Evolutionary conservation across 208 protist genomes (phyloP), one percentile per base, ranked within the genome.

Genomic region (Crithidia acanthocephali): DNA sequence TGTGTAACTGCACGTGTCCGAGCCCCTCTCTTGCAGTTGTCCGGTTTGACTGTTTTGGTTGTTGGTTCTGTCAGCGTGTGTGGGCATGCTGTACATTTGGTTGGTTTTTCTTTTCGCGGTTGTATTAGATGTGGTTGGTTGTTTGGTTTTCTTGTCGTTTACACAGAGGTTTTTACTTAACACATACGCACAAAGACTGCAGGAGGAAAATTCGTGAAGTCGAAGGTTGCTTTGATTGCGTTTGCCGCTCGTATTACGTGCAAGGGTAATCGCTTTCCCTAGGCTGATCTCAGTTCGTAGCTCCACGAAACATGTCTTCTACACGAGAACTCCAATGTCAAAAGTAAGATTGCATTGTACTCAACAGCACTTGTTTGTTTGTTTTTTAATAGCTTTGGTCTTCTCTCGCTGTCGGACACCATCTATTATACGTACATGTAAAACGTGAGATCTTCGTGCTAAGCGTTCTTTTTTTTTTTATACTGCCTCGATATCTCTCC

Each of bases 111-210:
- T 4, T n/a, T 22, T 33, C 35, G 27, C 2, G 32, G 18, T 22
- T 16, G 55, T 22, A 27, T 10, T 59, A n/a, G 52, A 7, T 2
- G 52, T 59, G 32, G 10, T 59, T 7, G 32, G 7, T 27, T 22
- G 13, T 44, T 59, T 16, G 13, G 23, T 57, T 59, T 59, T 30
- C 22, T 44, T 50, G 57, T 62, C n/a, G 35, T 30, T 50, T 47
- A 62, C 57, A 62, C 57, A 62, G 37, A 47, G 35, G 23, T 10
- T 22, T 50, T 35, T 33, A 35, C 32, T n/a, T 28, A 6, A 23
- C 5, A 28, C 22, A 28, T 53, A 15, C 48, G 18, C 6, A 23
- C 48, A 6, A 30, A 8, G 20, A 50, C 10, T 7, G 13, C 7
- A 44, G 37, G 37, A 13, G 37, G 13, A 13, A 44, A 13, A 44